These are phyloP conservation scores for Ulmus americana DNA, from an alignment of 331 rosid genomes.

Conservation along the genomic window DNA sequence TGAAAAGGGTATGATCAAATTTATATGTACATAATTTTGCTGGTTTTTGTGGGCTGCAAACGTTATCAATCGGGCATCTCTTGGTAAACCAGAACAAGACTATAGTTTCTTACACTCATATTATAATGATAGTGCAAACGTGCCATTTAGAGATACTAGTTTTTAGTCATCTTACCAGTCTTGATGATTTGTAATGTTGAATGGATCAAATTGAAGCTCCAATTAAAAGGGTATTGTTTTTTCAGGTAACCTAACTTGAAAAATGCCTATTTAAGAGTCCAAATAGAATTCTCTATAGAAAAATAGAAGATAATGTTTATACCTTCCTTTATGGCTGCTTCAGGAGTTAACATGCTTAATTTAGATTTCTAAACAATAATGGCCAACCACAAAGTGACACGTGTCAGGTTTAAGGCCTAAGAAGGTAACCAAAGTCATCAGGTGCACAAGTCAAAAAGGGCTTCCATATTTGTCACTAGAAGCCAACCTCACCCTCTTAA, in stretches of 20 bases:
- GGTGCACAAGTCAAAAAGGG: slow-evolving; percentile 17
- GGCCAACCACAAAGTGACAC: slow-evolving; percentile 3
- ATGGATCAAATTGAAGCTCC: background rate
- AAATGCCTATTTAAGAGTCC: background rate
- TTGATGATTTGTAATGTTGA: no score
- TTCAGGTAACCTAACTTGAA: slow-evolving; percentile 8
- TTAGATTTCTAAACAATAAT: no score
- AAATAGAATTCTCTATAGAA: background rate
- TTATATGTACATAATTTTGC: background rate
- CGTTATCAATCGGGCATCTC: background rate
- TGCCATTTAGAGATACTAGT: background rate
- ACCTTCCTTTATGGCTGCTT: no score
- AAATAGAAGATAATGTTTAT: background rate
- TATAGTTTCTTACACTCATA: background rate
- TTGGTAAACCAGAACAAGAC: slow-evolving; percentile 15
- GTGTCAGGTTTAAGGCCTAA: background rate
- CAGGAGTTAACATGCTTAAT: no score
- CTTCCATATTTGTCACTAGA: slow-evolving; percentile 15
- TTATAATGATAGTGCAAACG: background rate
- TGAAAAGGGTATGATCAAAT: background rate
- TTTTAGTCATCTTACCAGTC: background rate
- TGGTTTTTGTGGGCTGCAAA: background rate
- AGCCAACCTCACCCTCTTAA: slow-evolving; percentile 31
- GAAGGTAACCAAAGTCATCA: slow-evolving; percentile 12
- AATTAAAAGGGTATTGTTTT: no score